These are phyloP conservation scores for Trebouxia sp. DNA, from an alignment of 139 green algal genomes.

Conservation along the genomic window DNA sequence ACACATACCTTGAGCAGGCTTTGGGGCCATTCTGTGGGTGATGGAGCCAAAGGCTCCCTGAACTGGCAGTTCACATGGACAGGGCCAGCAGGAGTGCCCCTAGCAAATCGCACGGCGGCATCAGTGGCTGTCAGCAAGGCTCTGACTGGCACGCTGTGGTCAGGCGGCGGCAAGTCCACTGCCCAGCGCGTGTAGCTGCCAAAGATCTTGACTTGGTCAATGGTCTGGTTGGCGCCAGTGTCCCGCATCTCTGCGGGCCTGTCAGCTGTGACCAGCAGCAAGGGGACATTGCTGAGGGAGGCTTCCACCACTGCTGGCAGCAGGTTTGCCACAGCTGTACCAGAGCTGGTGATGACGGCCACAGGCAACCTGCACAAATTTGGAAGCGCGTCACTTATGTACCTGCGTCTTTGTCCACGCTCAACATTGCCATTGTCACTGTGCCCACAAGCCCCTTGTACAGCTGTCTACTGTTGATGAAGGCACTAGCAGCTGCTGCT, in stretches of 20 bases:
- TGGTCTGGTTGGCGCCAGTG: constrained; percentile 95
- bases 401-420: background rate
- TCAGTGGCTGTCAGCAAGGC: constrained; percentile 70
- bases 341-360: constrained; percentile 79
- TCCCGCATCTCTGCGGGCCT: constrained; percentile 88
- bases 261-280: constrained; percentile 95
- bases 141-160: constrained; percentile 52
- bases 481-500: too few species aligned
- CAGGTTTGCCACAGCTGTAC: constrained; percentile 97
- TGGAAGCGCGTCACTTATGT: too few species aligned
- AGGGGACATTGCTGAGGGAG: constrained; percentile 69
- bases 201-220: constrained; percentile 97
- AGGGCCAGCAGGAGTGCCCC: constrained; percentile 57
- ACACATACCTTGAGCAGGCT: constrained; percentile 7
- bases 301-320: constrained; percentile 95
- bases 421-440: background rate
- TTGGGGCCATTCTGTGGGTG: background rate
- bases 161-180: constrained; percentile 75
- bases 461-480: too few species aligned
- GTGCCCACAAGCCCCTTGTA: too few species aligned
- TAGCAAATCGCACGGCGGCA: constrained; percentile 54
- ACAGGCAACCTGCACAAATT: constrained; percentile 47
- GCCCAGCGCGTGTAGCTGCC: constrained; percentile 81
- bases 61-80: constrained; percentile 97
- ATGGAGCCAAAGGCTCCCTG: constrained; percentile 88